Percentiles rank a stretch among this genome's conserved stretches.
Evolutionary conservation across 2,329 filamentous ascomycete species (phyloP).

Genomic region (Colletotrichum neosansevieriae): DNA sequence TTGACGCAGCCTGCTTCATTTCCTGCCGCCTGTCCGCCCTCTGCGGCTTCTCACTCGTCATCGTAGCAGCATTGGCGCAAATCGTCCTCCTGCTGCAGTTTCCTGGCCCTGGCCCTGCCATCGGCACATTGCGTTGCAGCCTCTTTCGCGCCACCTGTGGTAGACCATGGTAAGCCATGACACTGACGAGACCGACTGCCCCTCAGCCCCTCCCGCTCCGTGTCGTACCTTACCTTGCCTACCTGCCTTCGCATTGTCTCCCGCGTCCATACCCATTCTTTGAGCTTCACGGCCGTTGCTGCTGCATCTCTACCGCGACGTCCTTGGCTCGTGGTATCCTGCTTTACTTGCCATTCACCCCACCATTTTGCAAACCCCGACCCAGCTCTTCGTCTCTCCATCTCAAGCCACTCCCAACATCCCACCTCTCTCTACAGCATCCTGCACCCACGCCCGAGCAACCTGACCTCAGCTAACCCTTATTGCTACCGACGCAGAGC

Average conservation of each 20-base stretch:
- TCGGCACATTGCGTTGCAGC: constrained; percentile 21
- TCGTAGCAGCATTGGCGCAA: constrained; percentile 37
- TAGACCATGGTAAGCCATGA: constrained; percentile 37
- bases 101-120: constrained; percentile 14
- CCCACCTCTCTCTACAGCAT: not conserved
- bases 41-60: constrained; percentile 33
- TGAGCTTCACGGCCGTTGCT: constrained; percentile 11
- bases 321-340: constrained; percentile 2
- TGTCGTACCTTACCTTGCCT: not conserved
- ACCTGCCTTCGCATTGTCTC: not conserved
- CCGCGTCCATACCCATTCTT: constrained; percentile 7
- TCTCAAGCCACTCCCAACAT: not conserved
- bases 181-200: constrained; percentile 6
- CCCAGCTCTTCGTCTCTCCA: constrained; percentile 22
- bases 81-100: constrained; percentile 31
- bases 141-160: constrained; percentile 29
- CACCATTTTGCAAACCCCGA: constrained; percentile 27
- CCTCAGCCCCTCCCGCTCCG: constrained; percentile 13
- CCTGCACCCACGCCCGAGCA: no score
- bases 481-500: constrained; percentile 51
- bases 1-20: constrained; percentile 31
- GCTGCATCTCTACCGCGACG: not conserved
- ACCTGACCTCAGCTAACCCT: constrained; percentile 16
- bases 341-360: constrained; percentile 21
- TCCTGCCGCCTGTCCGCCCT: constrained; percentile 29